Evolutionary conservation across 2,329 filamentous ascomycete genomes (phyloP).

Genomic region (Paraconiothyrium sp.): DNA sequence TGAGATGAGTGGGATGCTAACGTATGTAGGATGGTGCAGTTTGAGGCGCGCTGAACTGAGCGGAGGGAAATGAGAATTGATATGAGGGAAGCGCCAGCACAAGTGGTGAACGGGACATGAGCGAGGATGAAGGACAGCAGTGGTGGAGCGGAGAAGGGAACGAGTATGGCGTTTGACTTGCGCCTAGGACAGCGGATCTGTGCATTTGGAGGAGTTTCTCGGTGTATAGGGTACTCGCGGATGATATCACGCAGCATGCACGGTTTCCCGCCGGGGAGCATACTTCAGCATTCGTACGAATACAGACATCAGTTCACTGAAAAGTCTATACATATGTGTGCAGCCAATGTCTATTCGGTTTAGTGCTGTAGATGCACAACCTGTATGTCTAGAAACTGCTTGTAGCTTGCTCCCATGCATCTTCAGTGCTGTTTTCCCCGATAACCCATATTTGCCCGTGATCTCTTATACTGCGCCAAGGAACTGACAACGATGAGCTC

Average conservation of each 20-base stretch:
- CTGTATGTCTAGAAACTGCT: not conserved
- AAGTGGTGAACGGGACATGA: not conserved
- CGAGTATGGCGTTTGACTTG: not conserved
- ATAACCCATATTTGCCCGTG: not conserved
- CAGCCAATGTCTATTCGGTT: not conserved
- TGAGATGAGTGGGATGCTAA: conserved; percentile 25
- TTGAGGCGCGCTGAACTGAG: conserved; percentile 79
- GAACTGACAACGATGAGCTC: too few relatives aligned
- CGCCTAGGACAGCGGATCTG: not conserved
- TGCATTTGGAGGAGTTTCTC: conserved; percentile 12
- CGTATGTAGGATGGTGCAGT: conserved; percentile 84
- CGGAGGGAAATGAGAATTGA: not conserved
- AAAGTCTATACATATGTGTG: not conserved
- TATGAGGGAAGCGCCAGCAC: too few relatives aligned
- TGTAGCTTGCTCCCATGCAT: not conserved
- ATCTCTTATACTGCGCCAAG: not conserved
- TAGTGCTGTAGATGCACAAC: not conserved
- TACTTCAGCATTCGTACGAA: conserved; percentile 2
- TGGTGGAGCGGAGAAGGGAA: not conserved
- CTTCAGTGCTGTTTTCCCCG: not conserved
- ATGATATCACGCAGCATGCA: conserved; percentile 6
- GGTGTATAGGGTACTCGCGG: conserved; percentile 2
- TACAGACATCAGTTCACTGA: not conserved
- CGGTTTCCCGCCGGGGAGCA: not conserved
- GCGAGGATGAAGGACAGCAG: not conserved